Evolutionary conservation across 768 basidiomycete genomes (phyloP).

Genomic region (Lactarius trivialis): DNA sequence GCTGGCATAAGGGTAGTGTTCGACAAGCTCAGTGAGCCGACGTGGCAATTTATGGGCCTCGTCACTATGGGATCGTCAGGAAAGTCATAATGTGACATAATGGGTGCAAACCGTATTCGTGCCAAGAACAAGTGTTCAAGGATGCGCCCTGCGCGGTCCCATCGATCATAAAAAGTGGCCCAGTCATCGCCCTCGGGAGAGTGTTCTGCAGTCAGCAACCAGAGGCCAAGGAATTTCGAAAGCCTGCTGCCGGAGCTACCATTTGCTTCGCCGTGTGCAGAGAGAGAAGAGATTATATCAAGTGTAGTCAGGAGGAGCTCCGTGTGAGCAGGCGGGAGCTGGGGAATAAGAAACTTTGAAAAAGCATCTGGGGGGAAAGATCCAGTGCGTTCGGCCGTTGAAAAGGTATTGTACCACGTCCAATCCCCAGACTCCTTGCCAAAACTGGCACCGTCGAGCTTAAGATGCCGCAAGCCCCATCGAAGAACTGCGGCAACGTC

Average conservation of each 20-base stretch:
- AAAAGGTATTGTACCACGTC: slow-evolving; percentile 64
- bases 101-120: slow-evolving; percentile 50
- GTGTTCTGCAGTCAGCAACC: slow-evolving; percentile 52
- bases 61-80: slow-evolving; percentile 37
- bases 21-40: slow-evolving; percentile 63
- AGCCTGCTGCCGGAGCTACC: slow-evolving; percentile 74
- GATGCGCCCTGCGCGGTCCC: slow-evolving; percentile 67
- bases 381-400: slow-evolving; percentile 48
- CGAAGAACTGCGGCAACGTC: slow-evolving; percentile 76
- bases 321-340: slow-evolving; percentile 49
- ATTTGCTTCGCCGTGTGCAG: slow-evolving; percentile 65
- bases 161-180: slow-evolving; percentile 59
- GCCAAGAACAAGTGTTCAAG: slow-evolving; percentile 74
- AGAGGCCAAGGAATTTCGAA: slow-evolving; percentile 64
- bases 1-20: slow-evolving; percentile 57
- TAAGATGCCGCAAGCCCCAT: slow-evolving; percentile 73
- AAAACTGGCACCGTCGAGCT: slow-evolving; percentile 52
- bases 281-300: slow-evolving; percentile 60
- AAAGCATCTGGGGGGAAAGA: slow-evolving; percentile 62
- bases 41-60: slow-evolving; percentile 60
- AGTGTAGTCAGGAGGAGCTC: slow-evolving; percentile 53
- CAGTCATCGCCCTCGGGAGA: slow-evolving; percentile 50
- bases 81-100: not conserved
- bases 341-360: slow-evolving; percentile 53
- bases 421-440: slow-evolving; percentile 43